Conservation (phyloP, 2,329 filamentous ascomycete genomes). For the Bipolaris sorokiniana region DNA sequence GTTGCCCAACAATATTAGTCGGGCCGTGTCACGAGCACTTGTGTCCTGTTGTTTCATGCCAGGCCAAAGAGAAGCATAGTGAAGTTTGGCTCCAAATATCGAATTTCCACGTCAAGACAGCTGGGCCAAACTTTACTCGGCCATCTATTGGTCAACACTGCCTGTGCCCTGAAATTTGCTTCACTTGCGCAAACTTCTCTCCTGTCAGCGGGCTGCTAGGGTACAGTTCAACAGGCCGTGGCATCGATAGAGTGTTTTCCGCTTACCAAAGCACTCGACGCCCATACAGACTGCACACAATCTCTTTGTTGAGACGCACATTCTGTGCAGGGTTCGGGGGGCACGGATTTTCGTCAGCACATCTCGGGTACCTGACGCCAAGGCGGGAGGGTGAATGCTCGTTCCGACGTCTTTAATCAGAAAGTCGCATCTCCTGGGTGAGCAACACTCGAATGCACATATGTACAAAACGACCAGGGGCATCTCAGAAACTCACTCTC, state of each 20-base stretch:
- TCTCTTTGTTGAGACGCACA: neutral
- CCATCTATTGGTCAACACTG: neutral
- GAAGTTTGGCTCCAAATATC: neutral
- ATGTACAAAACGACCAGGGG: neutral
- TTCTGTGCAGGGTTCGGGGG: neutral
- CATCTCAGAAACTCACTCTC: neutral
- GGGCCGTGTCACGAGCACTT: neutral
- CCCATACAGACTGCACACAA: neutral
- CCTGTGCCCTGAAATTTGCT: neutral
- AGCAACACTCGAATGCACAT: neutral
- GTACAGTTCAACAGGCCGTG: neutral
- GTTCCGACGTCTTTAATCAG: neutral
- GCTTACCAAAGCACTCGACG: neutral
- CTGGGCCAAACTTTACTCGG: neutral
- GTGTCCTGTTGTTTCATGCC: neutral
- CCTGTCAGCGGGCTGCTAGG: neutral
- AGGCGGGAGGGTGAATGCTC: neutral
- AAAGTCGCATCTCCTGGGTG: neutral
- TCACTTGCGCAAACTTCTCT: neutral
- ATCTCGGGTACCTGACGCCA: slow-evolving; percentile 2
- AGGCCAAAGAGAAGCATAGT: neutral
- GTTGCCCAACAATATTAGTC: slow-evolving; percentile 2
- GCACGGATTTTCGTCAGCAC: neutral
- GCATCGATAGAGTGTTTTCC: neutral
- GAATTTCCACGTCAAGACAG: neutral